phyloP scores from a whole-genome alignment of 2,329 filamentous ascomycete genomes.

The Diaporthe sp. region DNA sequence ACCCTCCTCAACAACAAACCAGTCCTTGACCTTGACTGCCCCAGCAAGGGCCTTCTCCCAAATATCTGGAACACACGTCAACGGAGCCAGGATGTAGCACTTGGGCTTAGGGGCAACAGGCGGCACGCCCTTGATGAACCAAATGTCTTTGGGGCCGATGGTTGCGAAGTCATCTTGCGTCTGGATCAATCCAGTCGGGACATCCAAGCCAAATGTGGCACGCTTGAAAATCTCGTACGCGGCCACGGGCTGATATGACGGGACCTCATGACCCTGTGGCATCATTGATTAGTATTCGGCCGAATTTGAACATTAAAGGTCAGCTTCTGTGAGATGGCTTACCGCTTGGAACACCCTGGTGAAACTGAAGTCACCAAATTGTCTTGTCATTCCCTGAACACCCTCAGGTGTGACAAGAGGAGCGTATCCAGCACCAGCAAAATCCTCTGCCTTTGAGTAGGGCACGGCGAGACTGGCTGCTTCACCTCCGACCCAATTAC shows the following conservation, averaged over 20 bases:
- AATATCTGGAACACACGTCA: conserved; percentile 39
- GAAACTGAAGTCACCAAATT: conserved; percentile 75
- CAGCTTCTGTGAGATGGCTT: neutral
- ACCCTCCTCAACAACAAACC: conserved; percentile 40
- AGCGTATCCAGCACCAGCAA: conserved; percentile 70
- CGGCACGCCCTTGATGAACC: conserved; percentile 36
- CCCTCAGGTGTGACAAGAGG: conserved; percentile 70
- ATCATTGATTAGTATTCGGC: neutral
- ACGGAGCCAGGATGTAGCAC: conserved; percentile 42
- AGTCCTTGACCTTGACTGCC: conserved; percentile 40
- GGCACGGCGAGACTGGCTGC: conserved; percentile 61
- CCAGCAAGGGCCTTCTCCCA: conserved; percentile 40
- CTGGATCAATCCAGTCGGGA: conserved; percentile 38
- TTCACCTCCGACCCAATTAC: conserved; percentile 71
- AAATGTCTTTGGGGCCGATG: conserved; percentile 33
- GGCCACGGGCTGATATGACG: conserved; percentile 62
- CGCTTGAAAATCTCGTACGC: conserved; percentile 63
- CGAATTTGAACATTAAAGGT: rapidly evolving
- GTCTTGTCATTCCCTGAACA: conserved; percentile 73
- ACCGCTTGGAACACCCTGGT: conserved; percentile 67
- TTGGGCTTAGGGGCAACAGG: conserved; percentile 35
- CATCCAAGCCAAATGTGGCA: conserved; percentile 45
- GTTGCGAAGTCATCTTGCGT: conserved; percentile 34
- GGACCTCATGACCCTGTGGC: conserved; percentile 64
- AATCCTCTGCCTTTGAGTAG: conserved; percentile 56